Conservation (phyloP, 805 yeast genomes). For the Candida ficus region DNA sequence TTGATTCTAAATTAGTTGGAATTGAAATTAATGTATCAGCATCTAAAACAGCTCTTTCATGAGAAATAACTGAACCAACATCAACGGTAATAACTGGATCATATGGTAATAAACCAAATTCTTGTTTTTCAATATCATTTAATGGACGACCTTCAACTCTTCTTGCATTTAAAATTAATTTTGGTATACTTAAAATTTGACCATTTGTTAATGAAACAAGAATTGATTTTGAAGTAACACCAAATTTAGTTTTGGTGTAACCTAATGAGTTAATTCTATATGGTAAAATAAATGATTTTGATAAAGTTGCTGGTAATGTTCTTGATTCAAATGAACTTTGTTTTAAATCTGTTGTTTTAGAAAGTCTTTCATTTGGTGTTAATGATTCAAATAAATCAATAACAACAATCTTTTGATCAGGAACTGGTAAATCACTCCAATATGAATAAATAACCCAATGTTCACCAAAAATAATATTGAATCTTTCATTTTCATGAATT, state of each 20-base stretch:
- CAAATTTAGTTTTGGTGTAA: constrained; percentile 54
- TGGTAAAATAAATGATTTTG: constrained; percentile 61
- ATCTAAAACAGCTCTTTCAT: constrained; percentile 38
- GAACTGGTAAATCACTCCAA: constrained; percentile 42
- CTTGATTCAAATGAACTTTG: constrained; percentile 31
- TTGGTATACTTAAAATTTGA: constrained; percentile 66
- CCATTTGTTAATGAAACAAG: constrained; percentile 55
- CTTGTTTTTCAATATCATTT: constrained; percentile 47
- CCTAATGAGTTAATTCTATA: constrained; percentile 47
- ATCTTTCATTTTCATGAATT: constrained; percentile 34
- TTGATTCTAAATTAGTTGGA: constrained; percentile 76
- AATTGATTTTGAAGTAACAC: constrained; percentile 64
- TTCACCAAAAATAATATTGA: constrained; percentile 66
- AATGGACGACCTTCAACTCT: constrained; percentile 51
- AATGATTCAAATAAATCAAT: constrained; percentile 75
- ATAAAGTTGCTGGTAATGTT: constrained; percentile 41
- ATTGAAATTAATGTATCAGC: constrained; percentile 35
- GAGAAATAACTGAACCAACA: constrained; percentile 43
- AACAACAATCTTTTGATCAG: constrained; percentile 57
- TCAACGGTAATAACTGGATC: constrained; percentile 53
- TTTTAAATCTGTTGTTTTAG: constrained; percentile 14
- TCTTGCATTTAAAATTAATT: constrained; percentile 60
- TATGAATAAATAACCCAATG: constrained; percentile 76
- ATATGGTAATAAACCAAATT: constrained; percentile 58
- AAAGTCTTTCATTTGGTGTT: constrained; percentile 41